These are phyloP conservation scores for Jackrogersella multiformis DNA, from an alignment of 495 filamentous ascomycete genomes.

Conservation along the genomic window DNA sequence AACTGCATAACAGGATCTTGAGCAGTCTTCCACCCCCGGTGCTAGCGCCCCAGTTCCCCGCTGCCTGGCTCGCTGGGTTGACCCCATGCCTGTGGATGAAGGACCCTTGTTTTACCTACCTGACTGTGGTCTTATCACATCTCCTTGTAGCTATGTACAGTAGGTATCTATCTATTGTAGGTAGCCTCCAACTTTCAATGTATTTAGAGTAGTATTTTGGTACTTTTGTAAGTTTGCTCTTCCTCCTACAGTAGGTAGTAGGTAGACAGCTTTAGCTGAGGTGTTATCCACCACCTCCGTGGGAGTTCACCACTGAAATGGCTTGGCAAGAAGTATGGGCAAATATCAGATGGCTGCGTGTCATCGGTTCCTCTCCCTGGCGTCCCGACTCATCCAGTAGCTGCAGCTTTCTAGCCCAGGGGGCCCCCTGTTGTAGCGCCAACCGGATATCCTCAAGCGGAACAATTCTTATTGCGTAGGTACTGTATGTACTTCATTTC, in stretches of 20 bases:
- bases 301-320: constrained; percentile 26
- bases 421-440: constrained; percentile 37
- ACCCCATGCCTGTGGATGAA: constrained; percentile 42
- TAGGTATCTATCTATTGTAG: neutral
- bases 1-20: constrained; percentile 41
- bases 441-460: constrained; percentile 33
- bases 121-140: constrained; percentile 30
- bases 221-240: constrained; percentile 7
- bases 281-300: constrained; percentile 6
- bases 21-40: constrained; percentile 35
- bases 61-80: constrained; percentile 39
- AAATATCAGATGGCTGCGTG: constrained; percentile 41
- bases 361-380: constrained; percentile 43
- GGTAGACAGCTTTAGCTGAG: constrained; percentile 13
- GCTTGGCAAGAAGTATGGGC: constrained; percentile 29
- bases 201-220: constrained; percentile 9
- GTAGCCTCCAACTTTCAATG: constrained; percentile 3
- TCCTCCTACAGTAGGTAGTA: constrained; percentile 7
- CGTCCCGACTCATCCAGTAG: constrained; percentile 36
- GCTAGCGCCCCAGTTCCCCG: constrained; percentile 42
- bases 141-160: constrained; percentile 19
- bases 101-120: constrained; percentile 37
- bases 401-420: constrained; percentile 33
- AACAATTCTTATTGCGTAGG: constrained; percentile 41
- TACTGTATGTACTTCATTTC: constrained; percentile 16